Conservation (phyloP, 1,284 basidiomycete species). For the Rhodotorula sp. region DNA sequence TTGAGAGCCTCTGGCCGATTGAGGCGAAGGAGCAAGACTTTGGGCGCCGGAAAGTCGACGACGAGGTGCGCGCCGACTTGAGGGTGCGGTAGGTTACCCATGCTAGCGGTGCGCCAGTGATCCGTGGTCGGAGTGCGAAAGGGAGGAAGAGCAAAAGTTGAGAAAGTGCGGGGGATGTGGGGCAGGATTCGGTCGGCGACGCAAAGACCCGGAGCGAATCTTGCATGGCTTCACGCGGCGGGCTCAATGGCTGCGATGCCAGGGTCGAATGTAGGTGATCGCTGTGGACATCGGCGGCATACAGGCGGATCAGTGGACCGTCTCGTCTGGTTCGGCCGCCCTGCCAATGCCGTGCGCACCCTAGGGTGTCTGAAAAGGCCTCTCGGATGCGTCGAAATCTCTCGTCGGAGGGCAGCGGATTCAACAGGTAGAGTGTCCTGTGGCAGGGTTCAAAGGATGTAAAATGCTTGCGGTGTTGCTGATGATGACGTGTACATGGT, state of each 20-base stretch:
- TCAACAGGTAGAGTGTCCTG: background rate
- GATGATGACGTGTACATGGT: background rate
- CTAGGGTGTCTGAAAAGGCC: background rate
- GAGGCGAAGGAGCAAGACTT: constrained; percentile 68
- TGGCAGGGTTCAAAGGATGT: background rate
- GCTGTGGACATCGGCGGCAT: too few relatives aligned
- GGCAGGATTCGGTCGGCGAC: background rate
- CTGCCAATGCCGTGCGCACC: too few relatives aligned
- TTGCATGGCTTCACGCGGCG: background rate
- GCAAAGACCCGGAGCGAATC: background rate
- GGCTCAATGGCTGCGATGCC: background rate
- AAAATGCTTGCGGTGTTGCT: background rate
- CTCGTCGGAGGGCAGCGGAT: background rate
- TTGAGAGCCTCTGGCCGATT: constrained; percentile 73
- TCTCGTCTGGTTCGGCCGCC: too few relatives aligned
- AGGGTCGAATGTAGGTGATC: background rate
- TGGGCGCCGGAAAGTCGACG: constrained; percentile 61
- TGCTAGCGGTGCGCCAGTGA: background rate
- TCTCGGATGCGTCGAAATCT: background rate
- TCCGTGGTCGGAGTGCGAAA: background rate
- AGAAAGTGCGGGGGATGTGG: background rate
- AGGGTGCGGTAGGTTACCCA: constrained; percentile 2
- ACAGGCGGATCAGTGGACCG: too few relatives aligned
- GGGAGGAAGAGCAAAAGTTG: background rate
- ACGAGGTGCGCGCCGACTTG: constrained; percentile 52